These are phyloP conservation scores for Smallanthus sonchifolius DNA, from an alignment of 129 eudicot species.

Conservation along the genomic window DNA sequence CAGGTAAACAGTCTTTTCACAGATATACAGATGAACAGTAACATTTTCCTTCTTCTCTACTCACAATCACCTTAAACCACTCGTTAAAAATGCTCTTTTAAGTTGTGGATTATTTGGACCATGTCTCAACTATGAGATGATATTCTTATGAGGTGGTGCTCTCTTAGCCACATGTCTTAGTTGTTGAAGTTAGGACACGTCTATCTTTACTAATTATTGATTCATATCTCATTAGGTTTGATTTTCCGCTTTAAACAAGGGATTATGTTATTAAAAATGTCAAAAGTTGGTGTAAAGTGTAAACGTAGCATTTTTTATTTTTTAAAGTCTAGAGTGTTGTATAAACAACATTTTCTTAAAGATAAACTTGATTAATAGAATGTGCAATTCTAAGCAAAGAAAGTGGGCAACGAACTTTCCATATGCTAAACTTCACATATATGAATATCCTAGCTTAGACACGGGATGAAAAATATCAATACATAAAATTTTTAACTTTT, in stretches of 20 bases:
- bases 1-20: no score
- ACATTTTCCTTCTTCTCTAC: no score
- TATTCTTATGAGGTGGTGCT: background rate
- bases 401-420: background rate
- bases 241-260: background rate
- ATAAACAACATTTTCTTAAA: background rate
- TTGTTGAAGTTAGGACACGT: background rate
- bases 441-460: no score
- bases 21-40: no score
- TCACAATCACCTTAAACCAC: no score
- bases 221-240: conserved; percentile 1
- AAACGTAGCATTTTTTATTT: background rate
- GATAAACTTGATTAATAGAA: background rate
- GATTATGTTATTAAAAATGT: background rate
- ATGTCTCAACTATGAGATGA: background rate
- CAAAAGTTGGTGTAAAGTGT: background rate
- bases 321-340: background rate
- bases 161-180: background rate
- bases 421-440: background rate
- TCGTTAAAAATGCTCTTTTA: no score
- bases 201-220: background rate
- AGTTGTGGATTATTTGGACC: background rate
- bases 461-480: no score
- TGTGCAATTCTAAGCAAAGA: background rate
- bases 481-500: no score